Conservation (phyloP, 371 early-diverging fungal genomes). For the Zopfochytrium polystomum region DNA sequence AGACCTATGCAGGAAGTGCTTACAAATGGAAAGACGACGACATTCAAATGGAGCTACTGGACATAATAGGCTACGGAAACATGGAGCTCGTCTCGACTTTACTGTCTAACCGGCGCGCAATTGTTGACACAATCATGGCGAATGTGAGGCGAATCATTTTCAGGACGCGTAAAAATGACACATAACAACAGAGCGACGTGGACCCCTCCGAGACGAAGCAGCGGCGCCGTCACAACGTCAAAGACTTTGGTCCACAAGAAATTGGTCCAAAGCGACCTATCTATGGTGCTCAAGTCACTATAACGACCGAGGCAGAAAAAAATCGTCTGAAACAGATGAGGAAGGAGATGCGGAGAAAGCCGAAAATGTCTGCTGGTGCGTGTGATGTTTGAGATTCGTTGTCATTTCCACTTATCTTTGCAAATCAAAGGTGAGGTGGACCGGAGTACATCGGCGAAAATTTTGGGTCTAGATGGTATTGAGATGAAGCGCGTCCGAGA, state of each 20-base stretch:
- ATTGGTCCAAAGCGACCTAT: conserved; percentile 31
- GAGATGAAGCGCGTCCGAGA: conserved; percentile 37
- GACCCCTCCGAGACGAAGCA: too few species aligned
- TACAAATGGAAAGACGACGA: conserved; percentile 30
- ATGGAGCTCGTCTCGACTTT: conserved; percentile 40
- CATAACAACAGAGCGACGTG: too few species aligned
- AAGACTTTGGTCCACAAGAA: too few species aligned
- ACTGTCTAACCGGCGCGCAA: conserved; percentile 26
- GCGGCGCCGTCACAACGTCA: too few species aligned
- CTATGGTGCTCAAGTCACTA: conserved; percentile 65
- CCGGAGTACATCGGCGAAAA: conserved; percentile 17
- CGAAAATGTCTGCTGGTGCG: conserved; percentile 25
- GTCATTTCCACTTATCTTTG: background rate
- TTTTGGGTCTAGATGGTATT: conserved; percentile 48
- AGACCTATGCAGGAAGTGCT: background rate
- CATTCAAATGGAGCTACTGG: conserved; percentile 40
- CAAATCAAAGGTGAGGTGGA: conserved; percentile 23
- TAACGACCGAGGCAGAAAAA: conserved; percentile 71
- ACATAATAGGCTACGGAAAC: conserved; percentile 44
- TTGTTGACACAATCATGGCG: conserved; percentile 36
- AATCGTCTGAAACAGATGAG: conserved; percentile 57
- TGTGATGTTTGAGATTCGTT: background rate
- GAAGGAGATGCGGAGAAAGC: conserved; percentile 67
- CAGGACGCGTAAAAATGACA: background rate
- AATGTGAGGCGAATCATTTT: conserved; percentile 19